A percentile compares a stretch with the other conserved stretches of the same genome.
Conservation (phyloP, 1,139 yeast species). For the Geotrichum citri-aurantii region DNA sequence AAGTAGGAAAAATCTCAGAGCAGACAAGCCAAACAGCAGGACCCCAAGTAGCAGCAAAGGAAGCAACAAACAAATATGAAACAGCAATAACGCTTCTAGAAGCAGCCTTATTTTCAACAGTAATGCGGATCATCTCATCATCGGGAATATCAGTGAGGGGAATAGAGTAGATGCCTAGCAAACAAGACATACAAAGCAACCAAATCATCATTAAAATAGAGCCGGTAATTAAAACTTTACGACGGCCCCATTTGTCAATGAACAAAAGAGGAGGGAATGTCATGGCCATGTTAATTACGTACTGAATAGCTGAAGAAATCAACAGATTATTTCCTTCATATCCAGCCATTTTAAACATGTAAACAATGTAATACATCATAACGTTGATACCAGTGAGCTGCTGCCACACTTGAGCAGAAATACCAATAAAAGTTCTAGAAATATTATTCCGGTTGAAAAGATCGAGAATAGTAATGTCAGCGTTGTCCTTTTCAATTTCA, state of each 20-base stretch:
- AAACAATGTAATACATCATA: conserved; percentile 44
- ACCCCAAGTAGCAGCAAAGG: conserved; percentile 67
- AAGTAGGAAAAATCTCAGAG: conserved; percentile 52
- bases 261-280: conserved; percentile 42
- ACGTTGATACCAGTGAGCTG: conserved; percentile 70
- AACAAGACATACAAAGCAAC: conserved; percentile 42
- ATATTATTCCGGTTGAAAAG: conserved; percentile 46
- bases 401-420: conserved; percentile 64
- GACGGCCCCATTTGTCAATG: conserved; percentile 52
- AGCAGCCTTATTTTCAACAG: conserved; percentile 37
- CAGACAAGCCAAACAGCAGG: conserved; percentile 56
- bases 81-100: conserved; percentile 53
- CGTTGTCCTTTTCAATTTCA: conserved; percentile 29
- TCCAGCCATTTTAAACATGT: conserved; percentile 39
- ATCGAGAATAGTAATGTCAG: conserved; percentile 37
- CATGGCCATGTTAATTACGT: conserved; percentile 42
- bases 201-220: conserved; percentile 43
- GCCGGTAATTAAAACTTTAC: conserved; percentile 41
- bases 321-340: conserved; percentile 32
- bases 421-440: conserved; percentile 48
- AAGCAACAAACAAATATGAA: conserved; percentile 57
- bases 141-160: conserved; percentile 37
- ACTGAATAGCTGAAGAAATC: conserved; percentile 55
- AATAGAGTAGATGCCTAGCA: conserved; percentile 40
- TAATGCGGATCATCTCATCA: conserved; percentile 45